Percentiles rank a stretch among this genome's conserved stretches.
Conservation (phyloP, 139 green algal species). For the Penium margaritaceum region DNA sequence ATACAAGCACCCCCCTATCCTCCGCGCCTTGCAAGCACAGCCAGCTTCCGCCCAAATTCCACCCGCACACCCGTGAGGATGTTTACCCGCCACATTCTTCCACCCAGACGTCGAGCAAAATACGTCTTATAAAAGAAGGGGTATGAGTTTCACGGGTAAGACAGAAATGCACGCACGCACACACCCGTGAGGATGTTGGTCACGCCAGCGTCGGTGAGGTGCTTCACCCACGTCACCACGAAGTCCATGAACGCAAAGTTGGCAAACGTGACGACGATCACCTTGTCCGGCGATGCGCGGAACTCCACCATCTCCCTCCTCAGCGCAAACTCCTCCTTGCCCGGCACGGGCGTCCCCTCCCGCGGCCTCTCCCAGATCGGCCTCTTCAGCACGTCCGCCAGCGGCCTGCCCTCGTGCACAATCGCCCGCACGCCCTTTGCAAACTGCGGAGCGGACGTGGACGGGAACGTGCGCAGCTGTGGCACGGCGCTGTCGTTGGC, state of each 20-base stretch:
- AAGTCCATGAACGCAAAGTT: slow-evolving; percentile 92
- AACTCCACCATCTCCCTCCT: slow-evolving; percentile 48
- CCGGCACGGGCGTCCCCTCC: neutral
- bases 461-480: no score
- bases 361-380: slow-evolving; percentile 27
- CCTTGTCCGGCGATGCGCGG: slow-evolving; percentile 55
- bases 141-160: no score
- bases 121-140: no score
- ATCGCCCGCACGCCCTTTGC: slow-evolving; percentile 22
- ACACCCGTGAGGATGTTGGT: slow-evolving; percentile 50
- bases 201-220: slow-evolving; percentile 53
- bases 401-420: slow-evolving; percentile 14
- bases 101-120: no score
- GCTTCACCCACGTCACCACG: slow-evolving; percentile 78
- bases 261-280: slow-evolving; percentile 82
- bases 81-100: no score
- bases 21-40: no score
- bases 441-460: no score
- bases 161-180: no score
- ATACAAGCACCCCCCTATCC: no score
- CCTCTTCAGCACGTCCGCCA: slow-evolving; percentile 14
- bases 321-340: slow-evolving; percentile 37
- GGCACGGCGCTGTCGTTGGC: no score
- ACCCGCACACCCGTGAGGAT: no score
- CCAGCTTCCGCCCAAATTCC: no score